Conservation (phyloP, 164 flowering plant genomes). For the Aristolochia contorta region DNA sequence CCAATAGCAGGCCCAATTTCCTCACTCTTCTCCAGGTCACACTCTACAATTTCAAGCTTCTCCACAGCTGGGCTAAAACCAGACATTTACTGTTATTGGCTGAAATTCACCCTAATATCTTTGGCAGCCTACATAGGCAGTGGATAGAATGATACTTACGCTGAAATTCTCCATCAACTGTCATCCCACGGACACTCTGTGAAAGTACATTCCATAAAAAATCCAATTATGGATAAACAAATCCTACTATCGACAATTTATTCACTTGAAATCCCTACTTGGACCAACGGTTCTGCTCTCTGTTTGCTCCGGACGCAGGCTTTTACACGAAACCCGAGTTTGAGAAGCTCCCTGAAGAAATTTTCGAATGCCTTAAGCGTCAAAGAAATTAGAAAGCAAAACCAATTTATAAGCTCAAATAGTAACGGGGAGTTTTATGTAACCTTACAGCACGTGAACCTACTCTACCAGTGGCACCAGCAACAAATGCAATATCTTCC, state of each 20-base stretch:
- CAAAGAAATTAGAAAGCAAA: not conserved
- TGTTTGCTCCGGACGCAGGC: conserved; percentile 74
- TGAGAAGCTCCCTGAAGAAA: conserved; percentile 79
- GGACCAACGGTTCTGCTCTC: conserved; percentile 53
- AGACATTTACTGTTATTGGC: conserved; percentile 44
- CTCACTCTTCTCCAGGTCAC: conserved; percentile 75
- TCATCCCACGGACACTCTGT: conserved; percentile 72
- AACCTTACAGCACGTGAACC: conserved; percentile 96
- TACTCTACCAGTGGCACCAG: conserved; percentile 94
- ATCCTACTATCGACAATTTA: not conserved
- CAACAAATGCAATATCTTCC: conserved; percentile 74
- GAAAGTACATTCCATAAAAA: conserved; percentile 1
- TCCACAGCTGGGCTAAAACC: conserved; percentile 93
- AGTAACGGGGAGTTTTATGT: not conserved
- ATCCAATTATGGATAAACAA: not conserved
- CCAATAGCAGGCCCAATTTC: conserved; percentile 61
- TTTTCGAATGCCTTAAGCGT: not conserved
- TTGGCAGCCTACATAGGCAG: not conserved
- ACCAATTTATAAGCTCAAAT: not conserved
- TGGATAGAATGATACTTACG: conserved; percentile 28
- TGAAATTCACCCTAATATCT: not conserved
- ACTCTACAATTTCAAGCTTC: conserved; percentile 89
- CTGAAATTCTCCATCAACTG: conserved; percentile 38
- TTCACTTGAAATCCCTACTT: conserved; percentile 27
- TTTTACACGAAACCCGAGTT: conserved; percentile 84